A percentile compares a stretch with the other conserved stretches of the same genome.
These are phyloP conservation scores for Parathielavia appendiculata DNA, from an alignment of 495 filamentous ascomycete genomes.

Conservation along the genomic window DNA sequence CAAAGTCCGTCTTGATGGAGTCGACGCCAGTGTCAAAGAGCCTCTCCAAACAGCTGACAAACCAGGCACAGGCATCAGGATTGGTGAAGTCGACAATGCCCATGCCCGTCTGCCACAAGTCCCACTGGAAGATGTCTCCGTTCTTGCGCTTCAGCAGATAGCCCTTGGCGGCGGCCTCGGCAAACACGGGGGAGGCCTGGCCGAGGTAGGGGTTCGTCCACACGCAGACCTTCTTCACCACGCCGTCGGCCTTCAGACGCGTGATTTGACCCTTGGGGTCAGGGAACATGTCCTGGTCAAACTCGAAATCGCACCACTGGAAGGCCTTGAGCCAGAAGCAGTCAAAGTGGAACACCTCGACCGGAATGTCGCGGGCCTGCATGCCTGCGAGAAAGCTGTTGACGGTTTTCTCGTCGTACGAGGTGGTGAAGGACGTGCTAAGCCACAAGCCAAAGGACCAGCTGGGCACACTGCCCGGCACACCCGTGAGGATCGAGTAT, in stretches of 20 bases:
- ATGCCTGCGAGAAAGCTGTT: constrained; percentile 64
- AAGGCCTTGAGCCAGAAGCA: constrained; percentile 63
- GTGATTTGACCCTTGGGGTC: constrained; percentile 58
- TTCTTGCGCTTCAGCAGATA: constrained; percentile 66
- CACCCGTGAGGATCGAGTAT: constrained; percentile 59
- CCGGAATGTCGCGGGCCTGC: constrained; percentile 57
- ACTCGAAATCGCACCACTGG: constrained; percentile 71
- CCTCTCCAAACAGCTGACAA: constrained; percentile 48
- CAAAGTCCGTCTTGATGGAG: constrained; percentile 70
- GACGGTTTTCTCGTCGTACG: constrained; percentile 63
- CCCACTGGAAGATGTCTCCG: constrained; percentile 68
- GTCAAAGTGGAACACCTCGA: constrained; percentile 68
- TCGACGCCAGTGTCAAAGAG: constrained; percentile 64
- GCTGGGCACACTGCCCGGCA: constrained; percentile 54
- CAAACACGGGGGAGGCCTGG: constrained; percentile 61
- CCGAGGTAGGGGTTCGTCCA: constrained; percentile 71
- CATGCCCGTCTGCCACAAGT: constrained; percentile 72
- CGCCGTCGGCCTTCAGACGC: constrained; percentile 53
- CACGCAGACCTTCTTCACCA: constrained; percentile 59
- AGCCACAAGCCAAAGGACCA: constrained; percentile 72
- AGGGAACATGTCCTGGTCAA: constrained; percentile 63
- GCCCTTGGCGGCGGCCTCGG: constrained; percentile 57
- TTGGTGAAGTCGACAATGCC: constrained; percentile 70
- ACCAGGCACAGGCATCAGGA: constrained; percentile 60
- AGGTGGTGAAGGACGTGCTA: constrained; percentile 65